Evolutionary conservation across 2,329 filamentous ascomycete genomes (phyloP), one percentile per base, ranked within the genome.

Genomic region (Penicillium psychrosexuale): DNA sequence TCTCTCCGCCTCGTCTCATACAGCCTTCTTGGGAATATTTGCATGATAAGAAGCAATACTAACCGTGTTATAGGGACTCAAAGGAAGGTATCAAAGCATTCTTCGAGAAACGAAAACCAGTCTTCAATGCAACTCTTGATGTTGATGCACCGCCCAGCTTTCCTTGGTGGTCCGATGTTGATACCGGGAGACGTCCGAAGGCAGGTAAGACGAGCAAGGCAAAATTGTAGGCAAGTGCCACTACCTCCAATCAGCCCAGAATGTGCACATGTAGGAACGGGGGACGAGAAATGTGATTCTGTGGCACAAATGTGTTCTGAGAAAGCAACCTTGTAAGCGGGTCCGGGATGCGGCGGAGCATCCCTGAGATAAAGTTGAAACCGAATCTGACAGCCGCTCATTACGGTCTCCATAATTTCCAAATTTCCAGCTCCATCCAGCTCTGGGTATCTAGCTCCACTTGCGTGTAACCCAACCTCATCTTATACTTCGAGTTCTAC

Each of bases 81-180:
- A 37, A 34, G 24, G 55, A 57, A 38, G 40, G 40, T 27, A 34
- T 45, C 15, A 33, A 40, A 27, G 19, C 51, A 8, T 54, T 54
- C 17, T 51, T 57, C 37, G 46, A 46, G 17, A 57, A 57, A 24
- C 46, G 51, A 1, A 34, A 47, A 24, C 55, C 55, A 7, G 33
- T 19, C 7, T 54, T 57, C 17, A 50, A 17, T 3, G 55, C 46
- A 31, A 38, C 24, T 8, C 24, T 57, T 31, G 40, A 47, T 11
- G 30, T 22, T 6, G 40, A 57, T 38, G 55, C 55, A 15, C 55
- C 55, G 8, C 55, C 27, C 2, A 46, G 27, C 3, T 54, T 44
- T 12, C 55, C 55, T 31, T 57, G 51, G 51, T 57, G 55, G 55
- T 39, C 49, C 22, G 42, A 52, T 11, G 30, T 52, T 17, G 49